phyloP scores from a whole-genome alignment of 345 rosid genomes.

The Hibiscus mutabilis region DNA sequence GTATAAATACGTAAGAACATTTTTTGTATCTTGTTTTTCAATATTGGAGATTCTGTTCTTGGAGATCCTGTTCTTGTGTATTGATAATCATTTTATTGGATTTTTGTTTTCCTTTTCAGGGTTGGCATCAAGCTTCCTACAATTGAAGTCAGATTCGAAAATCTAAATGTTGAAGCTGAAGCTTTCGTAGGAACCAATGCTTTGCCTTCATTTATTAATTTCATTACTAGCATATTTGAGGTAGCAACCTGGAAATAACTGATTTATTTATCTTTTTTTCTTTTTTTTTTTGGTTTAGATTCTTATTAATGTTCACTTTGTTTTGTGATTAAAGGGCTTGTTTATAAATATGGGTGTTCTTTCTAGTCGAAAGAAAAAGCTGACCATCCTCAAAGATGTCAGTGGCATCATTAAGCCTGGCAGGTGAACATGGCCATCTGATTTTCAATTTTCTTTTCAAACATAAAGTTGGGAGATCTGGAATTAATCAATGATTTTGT shows the following conservation, averaged over 20 bases:
- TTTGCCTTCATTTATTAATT: constrained; percentile 36
- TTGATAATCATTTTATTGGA: not conserved
- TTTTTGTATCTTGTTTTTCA: too few species aligned
- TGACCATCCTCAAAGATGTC: not conserved
- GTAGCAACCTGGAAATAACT: constrained; percentile 18
- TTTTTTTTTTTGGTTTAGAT: not conserved
- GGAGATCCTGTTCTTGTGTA: too few species aligned
- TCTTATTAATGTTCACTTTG: not conserved
- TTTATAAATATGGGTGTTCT: not conserved
- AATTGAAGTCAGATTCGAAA: constrained; percentile 46
- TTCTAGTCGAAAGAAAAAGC: constrained; percentile 3
- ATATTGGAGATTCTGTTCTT: too few species aligned
- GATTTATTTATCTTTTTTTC: too few species aligned
- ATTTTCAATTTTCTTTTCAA: not conserved
- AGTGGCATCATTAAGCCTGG: constrained; percentile 7
- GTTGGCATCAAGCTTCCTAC: constrained; percentile 47
- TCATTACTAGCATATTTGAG: constrained; percentile 28
- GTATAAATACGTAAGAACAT: constrained; percentile 25
- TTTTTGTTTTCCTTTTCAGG: constrained; percentile 27
- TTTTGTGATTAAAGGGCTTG: not conserved
- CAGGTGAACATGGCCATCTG: not conserved
- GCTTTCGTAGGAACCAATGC: constrained; percentile 41
- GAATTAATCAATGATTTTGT: not conserved
- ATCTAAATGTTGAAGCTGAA: constrained; percentile 37
- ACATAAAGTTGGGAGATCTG: too few species aligned